Conservation (phyloP, 768 basidiomycete genomes). For the Boletus vermiculosoides region DNA sequence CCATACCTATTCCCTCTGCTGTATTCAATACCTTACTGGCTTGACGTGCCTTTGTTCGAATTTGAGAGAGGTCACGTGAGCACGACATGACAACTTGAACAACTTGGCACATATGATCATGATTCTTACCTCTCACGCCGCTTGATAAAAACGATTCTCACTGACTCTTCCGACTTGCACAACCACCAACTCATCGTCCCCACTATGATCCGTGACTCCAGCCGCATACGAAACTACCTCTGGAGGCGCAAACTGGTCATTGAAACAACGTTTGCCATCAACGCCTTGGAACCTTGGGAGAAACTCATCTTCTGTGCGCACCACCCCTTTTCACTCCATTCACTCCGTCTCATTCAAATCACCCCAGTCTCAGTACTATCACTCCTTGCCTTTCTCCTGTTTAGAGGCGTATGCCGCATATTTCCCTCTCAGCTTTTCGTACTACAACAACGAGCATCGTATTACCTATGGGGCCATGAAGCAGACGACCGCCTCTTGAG, state of each 20-base stretch:
- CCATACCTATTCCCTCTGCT: conserved; percentile 14
- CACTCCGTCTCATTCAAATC: neutral
- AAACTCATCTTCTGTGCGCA: conserved; percentile 56
- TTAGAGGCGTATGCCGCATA: conserved; percentile 53
- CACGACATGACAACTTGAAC: neutral
- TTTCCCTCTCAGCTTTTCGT: conserved; percentile 56
- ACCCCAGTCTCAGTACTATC: conserved; percentile 40
- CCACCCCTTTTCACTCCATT: neutral
- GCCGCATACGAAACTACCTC: conserved; percentile 33
- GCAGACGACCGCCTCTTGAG: conserved; percentile 26
- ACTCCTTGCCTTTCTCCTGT: conserved; percentile 43
- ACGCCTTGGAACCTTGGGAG: conserved; percentile 70
- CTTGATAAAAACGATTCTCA: conserved; percentile 1
- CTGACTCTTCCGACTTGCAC: neutral
- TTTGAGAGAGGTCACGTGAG: conserved; percentile 3
- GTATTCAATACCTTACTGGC: conserved; percentile 12
- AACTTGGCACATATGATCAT: neutral
- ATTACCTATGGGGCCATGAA: conserved; percentile 63
- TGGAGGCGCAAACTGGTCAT: conserved; percentile 58
- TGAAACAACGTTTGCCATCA: conserved; percentile 58
- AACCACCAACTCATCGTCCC: neutral
- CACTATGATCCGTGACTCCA: conserved; percentile 11
- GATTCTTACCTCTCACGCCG: conserved; percentile 2
- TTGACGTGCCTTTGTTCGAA: neutral
- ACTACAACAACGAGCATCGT: conserved; percentile 52